Percentiles rank a stretch among this genome's conserved stretches.
phyloP scores from a whole-genome alignment of 257 asterid species.

The Forsythia viridissima region DNA sequence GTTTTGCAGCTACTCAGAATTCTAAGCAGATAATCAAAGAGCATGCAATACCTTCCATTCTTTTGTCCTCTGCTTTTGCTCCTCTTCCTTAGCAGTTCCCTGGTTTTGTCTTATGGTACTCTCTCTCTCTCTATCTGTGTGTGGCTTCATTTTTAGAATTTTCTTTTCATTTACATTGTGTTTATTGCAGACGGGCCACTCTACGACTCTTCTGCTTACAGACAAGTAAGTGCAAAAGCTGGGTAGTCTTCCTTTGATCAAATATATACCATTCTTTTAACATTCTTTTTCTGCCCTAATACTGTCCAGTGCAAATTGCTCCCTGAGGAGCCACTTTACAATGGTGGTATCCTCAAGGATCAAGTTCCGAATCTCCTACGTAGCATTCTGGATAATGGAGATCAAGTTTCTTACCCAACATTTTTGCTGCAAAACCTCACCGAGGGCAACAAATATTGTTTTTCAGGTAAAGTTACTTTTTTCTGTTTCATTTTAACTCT shows the following conservation, averaged over 20 bases:
- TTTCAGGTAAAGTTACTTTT: constrained; percentile 54
- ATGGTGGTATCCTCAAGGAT: constrained; percentile 65
- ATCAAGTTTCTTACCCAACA: constrained; percentile 25
- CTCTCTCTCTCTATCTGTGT: constrained; percentile 22
- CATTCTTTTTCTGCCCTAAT: background rate
- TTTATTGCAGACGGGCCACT: constrained; percentile 73
- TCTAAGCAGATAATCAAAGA: constrained; percentile 10
- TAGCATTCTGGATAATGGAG: constrained; percentile 19
- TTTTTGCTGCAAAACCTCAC: constrained; percentile 43
- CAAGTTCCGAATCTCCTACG: constrained; percentile 19
- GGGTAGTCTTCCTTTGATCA: background rate
- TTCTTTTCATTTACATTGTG: background rate
- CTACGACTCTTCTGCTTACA: constrained; percentile 75
- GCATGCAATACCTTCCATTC: constrained; percentile 26
- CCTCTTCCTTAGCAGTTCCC: constrained; percentile 22
- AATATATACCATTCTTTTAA: background rate
- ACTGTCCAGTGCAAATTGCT: constrained; percentile 49
- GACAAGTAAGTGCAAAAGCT: constrained; percentile 46
- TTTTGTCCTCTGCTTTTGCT: constrained; percentile 21
- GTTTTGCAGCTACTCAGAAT: background rate
- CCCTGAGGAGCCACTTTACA: constrained; percentile 65
- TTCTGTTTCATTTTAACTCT: background rate
- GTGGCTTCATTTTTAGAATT: background rate
- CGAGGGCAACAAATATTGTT: constrained; percentile 45
- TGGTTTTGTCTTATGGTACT: constrained; percentile 39